phyloP scores from a whole-genome alignment of 768 basidiomycete species.

The Strobilomyces echinocephalus region DNA sequence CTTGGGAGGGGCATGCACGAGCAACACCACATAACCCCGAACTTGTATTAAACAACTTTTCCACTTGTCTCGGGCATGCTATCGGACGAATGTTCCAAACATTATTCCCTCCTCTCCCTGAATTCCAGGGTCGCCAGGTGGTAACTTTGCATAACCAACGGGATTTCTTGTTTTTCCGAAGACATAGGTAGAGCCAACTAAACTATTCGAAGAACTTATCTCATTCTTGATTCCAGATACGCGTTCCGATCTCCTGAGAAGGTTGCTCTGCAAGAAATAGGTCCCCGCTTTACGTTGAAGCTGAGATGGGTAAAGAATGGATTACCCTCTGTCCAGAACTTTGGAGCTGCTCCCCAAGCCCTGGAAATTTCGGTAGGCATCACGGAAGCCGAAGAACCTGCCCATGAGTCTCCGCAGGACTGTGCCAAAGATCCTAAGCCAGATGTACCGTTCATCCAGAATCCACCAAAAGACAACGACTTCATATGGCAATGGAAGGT shows the following conservation, averaged over 20 bases:
- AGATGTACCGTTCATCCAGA: slow-evolving; percentile 11
- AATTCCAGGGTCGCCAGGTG: slow-evolving; percentile 94
- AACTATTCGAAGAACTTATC: background rate
- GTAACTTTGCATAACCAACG: slow-evolving; percentile 97
- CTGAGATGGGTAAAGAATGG: slow-evolving; percentile 85
- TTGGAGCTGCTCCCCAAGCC: slow-evolving; percentile 57
- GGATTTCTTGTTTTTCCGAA: slow-evolving; percentile 95
- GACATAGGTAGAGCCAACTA: slow-evolving; percentile 67
- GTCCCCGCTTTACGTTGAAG: slow-evolving; percentile 95
- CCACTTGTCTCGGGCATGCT: slow-evolving; percentile 87
- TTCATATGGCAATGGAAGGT: slow-evolving; percentile 92
- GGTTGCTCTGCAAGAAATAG: slow-evolving; percentile 94
- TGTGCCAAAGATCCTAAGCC: slow-evolving; percentile 13
- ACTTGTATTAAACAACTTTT: slow-evolving; percentile 90
- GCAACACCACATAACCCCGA: slow-evolving; percentile 93
- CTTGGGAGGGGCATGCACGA: slow-evolving; percentile 76
- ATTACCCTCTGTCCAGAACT: slow-evolving; percentile 71
- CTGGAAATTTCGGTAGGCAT: slow-evolving; percentile 48
- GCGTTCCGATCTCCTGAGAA: slow-evolving; percentile 89
- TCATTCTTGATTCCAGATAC: slow-evolving; percentile 49
- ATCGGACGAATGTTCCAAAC: slow-evolving; percentile 96
- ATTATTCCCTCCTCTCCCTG: slow-evolving; percentile 89
- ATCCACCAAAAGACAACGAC: slow-evolving; percentile 69
- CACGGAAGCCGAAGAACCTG: slow-evolving; percentile 25
- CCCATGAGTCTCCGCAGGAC: slow-evolving; percentile 14